Base-by-base conservation (phyloP, 768 basidiomycete species). In the Russula compacta region DNA sequence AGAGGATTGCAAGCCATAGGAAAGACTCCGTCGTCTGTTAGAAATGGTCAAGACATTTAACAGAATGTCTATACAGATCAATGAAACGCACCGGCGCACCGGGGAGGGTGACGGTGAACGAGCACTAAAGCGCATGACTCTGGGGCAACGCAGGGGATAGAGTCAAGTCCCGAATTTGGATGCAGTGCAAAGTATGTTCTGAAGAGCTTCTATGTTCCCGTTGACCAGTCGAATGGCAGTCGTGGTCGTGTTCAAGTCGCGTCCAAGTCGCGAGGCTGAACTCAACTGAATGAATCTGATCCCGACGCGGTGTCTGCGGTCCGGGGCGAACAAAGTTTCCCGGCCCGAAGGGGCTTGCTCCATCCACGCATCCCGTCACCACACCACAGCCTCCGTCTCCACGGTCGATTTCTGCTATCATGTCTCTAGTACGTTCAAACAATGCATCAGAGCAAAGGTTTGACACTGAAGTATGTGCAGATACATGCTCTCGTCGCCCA, bases 401-500 rank as follows among this genome's bases (percentile, higher is more conserved):
- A 43, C 49, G 29, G 32, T 32, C 49, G 29, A 38, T 32, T 32
- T 55, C 46, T 19, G 52, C 19, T 21, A 55, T 50, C 48, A 64
- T 64, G 63, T 64, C 63, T 56, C 48, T 64, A 9, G 63, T 64
- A 15, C 36, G 49, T 58, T 8, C 39, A 44, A 15, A 6, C 35
- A 32, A 46, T 6, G 1, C 7, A 5, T 58, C 21, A n/a, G 9
- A 21, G n/a, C 19, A 21, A 21, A 24, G n/a, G 15, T 33, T 43
- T 32, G 15, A 19, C 32, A 56, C 50, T 52, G 36, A 52, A n/a
- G 2, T 44, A 40, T 32, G 4, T 33, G 2, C 53, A 89, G 87
- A 87, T 95, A 65, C 91, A 94, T 65, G 88, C 90, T 42, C 79
- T 94, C 48, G 86, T 97, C 6, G 86, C 93, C 42, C 79, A 83